These are phyloP conservation scores for Gamarada debralockiae DNA, from an alignment of 495 filamentous ascomycete genomes.

Conservation along the genomic window DNA sequence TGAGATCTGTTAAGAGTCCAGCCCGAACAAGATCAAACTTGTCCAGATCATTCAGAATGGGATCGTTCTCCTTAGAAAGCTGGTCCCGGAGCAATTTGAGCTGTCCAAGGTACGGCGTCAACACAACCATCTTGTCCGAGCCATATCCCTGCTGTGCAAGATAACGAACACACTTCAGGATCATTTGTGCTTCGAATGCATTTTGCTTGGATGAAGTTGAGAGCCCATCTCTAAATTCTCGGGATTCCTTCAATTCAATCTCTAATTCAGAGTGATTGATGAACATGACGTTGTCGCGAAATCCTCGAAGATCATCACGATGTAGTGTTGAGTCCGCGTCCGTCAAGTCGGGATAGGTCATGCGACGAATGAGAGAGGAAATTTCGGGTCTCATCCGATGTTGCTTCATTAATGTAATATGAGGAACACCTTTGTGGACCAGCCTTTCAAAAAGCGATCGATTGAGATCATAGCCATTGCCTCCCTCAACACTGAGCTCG, in stretches of 20 bases:
- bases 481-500: slow-evolving; percentile 59
- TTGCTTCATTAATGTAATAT: slow-evolving; percentile 57
- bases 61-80: slow-evolving; percentile 49
- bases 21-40: slow-evolving; percentile 62
- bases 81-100: slow-evolving; percentile 51
- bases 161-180: slow-evolving; percentile 64
- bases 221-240: slow-evolving; percentile 45
- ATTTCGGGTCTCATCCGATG: slow-evolving; percentile 74
- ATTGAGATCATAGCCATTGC: slow-evolving; percentile 67
- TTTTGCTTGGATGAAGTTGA: slow-evolving; percentile 51
- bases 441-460: slow-evolving; percentile 70
- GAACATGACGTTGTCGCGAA: slow-evolving; percentile 62
- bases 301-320: slow-evolving; percentile 49
- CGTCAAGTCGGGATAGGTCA: slow-evolving; percentile 62
- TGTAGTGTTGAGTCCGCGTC: slow-evolving; percentile 52
- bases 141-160: slow-evolving; percentile 74
- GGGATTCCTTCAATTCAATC: slow-evolving; percentile 31
- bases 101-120: slow-evolving; percentile 76
- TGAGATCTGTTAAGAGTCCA: slow-evolving; percentile 54
- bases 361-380: slow-evolving; percentile 50
- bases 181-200: slow-evolving; percentile 62
- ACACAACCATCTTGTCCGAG: slow-evolving; percentile 59
- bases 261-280: slow-evolving; percentile 59
- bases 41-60: slow-evolving; percentile 68
- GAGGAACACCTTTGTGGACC: slow-evolving; percentile 48